Conservation (phyloP, 2,329 filamentous ascomycete species). For the Colletotrichum ledebouriae region DNA sequence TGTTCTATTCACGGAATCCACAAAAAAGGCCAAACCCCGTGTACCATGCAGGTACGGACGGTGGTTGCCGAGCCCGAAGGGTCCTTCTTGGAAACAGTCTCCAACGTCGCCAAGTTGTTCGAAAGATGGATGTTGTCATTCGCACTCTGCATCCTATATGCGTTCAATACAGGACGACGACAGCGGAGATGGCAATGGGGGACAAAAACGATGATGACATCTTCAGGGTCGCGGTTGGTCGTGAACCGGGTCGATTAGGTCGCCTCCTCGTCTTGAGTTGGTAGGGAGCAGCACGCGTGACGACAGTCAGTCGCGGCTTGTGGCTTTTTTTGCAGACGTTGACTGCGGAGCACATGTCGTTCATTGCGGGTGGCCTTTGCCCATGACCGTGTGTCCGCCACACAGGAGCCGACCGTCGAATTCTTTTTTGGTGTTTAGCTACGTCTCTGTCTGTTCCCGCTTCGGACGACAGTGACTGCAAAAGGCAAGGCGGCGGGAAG, state of each 20-base stretch:
- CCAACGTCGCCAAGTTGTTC: too few relatives aligned
- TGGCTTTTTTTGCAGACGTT: neutral
- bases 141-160: too few relatives aligned
- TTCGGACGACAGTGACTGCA: slow-evolving; percentile 33
- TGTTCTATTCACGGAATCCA: slow-evolving; percentile 30
- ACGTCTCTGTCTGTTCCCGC: slow-evolving; percentile 21
- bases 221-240: too few relatives aligned
- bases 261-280: neutral
- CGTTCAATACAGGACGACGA: too few relatives aligned
- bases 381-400: slow-evolving; percentile 19
- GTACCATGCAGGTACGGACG: slow-evolving; percentile 31
- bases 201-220: too few relatives aligned
- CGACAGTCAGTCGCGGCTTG: slow-evolving; percentile 8
- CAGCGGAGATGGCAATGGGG: too few relatives aligned
- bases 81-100: slow-evolving; percentile 11
- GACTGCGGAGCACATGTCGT: slow-evolving; percentile 25
- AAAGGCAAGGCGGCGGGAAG: slow-evolving; percentile 41
- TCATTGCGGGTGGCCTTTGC: slow-evolving; percentile 22
- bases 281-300: slow-evolving; percentile 26
- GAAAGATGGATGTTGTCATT: too few relatives aligned
- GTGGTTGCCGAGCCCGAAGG: slow-evolving; percentile 15
- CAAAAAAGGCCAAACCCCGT: neutral
- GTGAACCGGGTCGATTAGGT: too few relatives aligned
- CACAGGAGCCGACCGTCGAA: slow-evolving; percentile 18
- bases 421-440: slow-evolving; percentile 10